Conservation (phyloP, 2,329 filamentous ascomycete genomes). For the Alternaria ventricosa region DNA sequence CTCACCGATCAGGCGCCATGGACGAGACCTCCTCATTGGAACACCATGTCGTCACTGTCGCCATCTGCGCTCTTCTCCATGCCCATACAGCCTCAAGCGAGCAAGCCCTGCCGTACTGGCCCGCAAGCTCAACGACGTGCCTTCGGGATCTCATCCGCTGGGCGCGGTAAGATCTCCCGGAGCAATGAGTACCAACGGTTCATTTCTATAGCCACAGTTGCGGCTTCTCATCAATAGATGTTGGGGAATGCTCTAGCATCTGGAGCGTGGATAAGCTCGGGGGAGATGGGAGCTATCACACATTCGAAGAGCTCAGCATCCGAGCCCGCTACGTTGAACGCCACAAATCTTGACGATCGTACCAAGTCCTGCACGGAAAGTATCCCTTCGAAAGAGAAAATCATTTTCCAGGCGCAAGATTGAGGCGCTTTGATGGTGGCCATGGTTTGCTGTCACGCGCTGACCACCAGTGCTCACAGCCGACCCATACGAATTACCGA, state of each 20-base stretch:
- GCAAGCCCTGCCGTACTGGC: background rate
- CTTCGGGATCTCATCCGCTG: background rate
- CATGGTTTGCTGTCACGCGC: background rate
- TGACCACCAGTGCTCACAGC: background rate
- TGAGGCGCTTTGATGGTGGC: background rate
- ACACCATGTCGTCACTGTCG: slow-evolving; percentile 2
- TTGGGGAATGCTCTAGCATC: background rate
- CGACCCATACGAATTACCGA: background rate
- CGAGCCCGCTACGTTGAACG: background rate
- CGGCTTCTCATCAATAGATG: background rate
- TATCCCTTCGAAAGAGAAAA: background rate
- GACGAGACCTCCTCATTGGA: slow-evolving; percentile 3
- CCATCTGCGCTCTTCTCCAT: slow-evolving; percentile 2
- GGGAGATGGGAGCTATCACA: background rate
- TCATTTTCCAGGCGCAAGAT: background rate
- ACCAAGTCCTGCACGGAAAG: background rate
- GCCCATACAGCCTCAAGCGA: background rate
- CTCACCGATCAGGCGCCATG: slow-evolving; percentile 18
- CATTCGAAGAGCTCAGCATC: background rate
- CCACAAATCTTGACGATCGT: background rate
- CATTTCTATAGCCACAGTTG: background rate
- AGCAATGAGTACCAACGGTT: background rate
- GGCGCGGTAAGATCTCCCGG: background rate
- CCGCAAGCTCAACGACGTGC: background rate
- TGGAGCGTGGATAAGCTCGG: background rate